Conservation (phyloP, 805 yeast species). For the Suhomyces sp. region DNA sequence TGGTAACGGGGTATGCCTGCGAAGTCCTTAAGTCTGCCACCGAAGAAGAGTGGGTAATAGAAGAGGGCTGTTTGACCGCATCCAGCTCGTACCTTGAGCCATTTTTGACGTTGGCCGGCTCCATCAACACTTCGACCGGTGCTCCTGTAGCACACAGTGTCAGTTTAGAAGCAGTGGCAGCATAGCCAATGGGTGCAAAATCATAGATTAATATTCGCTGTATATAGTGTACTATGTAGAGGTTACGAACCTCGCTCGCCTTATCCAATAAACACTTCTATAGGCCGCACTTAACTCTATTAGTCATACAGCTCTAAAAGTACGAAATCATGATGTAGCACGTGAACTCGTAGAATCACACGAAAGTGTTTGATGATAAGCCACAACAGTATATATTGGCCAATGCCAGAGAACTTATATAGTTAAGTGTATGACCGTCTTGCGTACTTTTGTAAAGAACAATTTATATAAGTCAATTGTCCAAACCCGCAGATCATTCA, state of each 20-base stretch:
- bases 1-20: conserved; percentile 81
- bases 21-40: conserved; percentile 39
- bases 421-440: not conserved
- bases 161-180: not conserved
- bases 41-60: conserved; percentile 42
- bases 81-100: conserved; percentile 2
- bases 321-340: not conserved
- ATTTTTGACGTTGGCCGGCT: conserved; percentile 1
- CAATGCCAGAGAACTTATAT: not conserved
- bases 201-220: not conserved
- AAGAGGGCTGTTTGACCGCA: conserved; percentile 36
- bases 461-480: not conserved
- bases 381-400: not conserved
- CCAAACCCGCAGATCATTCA: not conserved
- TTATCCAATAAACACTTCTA: not conserved
- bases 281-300: not conserved
- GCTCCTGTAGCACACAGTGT: not conserved
- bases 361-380: not conserved
- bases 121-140: not conserved
- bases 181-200: not conserved
- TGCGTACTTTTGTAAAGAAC: not conserved
- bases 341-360: not conserved
- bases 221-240: not conserved
- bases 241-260: not conserved
- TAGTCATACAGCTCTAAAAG: not conserved